Base-by-base conservation (phyloP, 805 yeast genomes). In the Candida quercuum region DNA sequence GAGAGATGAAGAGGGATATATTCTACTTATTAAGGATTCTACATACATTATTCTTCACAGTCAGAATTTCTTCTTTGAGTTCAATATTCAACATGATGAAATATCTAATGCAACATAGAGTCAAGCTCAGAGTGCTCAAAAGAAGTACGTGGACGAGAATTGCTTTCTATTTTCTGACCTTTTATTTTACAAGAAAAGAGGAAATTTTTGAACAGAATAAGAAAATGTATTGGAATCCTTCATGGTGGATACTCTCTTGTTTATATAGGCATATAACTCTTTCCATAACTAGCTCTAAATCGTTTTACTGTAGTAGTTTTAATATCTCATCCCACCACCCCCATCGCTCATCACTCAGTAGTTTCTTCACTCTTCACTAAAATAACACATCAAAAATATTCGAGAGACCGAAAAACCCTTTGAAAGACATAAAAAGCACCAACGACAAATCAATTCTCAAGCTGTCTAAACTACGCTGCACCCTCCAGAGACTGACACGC, bases 71-170 rank as follows among this genome's bases (percentile, higher is more conserved):
- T n/a, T n/a, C n/a, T n/a, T n/a, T n/a, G n/a, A n/a, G n/a, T n/a
- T 28, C 36, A 10, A 9, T 9, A 39, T 39, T 45, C 56, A 46
- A 48, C 38, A 71, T 81, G 89, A 81, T 81, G 89, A 81, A 73
- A 80, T 76, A 68, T 22, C 65, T 61, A 69, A 76, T 74, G 83
- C 80, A 76, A 78, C 85, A 79, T 80, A 80, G 89, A 81, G 89
- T 81, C 89, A 81, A 81, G 89, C 88, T 81, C 89, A 71, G 86
- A 81, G 81, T 69, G 60, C 54, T 40, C 36, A 46, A 16, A 49
- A 56, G 55, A 52, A 47, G 52, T 48, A 56, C 67, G 42, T 62
- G 74, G 89, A 81, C 77, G 88, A 81, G 85, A 78, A 61, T 76
- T 79, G 85, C 85, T 71, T 45, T 45, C 35, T 22, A 28, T 29